Base-by-base conservation (phyloP, 2,329 filamentous ascomycete species). In the Chrysosporium keratinophilum region DNA sequence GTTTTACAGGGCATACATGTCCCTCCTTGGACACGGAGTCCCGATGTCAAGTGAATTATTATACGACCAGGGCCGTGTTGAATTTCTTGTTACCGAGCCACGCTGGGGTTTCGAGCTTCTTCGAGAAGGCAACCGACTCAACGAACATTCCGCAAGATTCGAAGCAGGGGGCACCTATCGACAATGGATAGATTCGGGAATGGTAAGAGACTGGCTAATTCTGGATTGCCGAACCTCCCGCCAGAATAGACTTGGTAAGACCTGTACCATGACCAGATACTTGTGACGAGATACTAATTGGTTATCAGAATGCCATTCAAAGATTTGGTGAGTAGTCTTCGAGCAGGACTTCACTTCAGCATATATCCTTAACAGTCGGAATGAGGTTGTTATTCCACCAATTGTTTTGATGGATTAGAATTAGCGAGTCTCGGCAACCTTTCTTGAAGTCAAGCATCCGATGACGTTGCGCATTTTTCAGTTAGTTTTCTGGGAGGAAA, bases 21-120 rank as follows among this genome's bases (percentile, higher is more conserved):
- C 41, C 5, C 12, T 37, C 23, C 19, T 51, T 11, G 47, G 54
- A 14, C 39, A 20, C 7, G 33, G 40, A 35, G 10, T 54, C 19
- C 31, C 44, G 3, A 48, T 60, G 7, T 35, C 50, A 5, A 57
- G 57, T 44, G 54, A 59, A 48, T 28, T 3, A 7, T 60, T 58
- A 57, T 10, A 10, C 40, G 9, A 37, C 6, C 47, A 40, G 19
- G 56, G 51, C 12, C 51, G 57, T 14, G 55, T 60, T 41, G 59
- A 61, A 37, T 58, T 61, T 44, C 33, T 45, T 17, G 45, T 61
- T 31, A 10, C 43, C 15, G 48, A 57, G 3, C 50, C 50, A 2
- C 19, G 44, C 41, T 61, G 59, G 59, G 59, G 56, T 12, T 52
- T 61, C 17, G 57, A 61, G 47, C 40, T 61, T 12, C 47, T 60